Evolutionary conservation across 2,329 filamentous ascomycete genomes (phyloP).

Genomic region (Cadophora malorum): DNA sequence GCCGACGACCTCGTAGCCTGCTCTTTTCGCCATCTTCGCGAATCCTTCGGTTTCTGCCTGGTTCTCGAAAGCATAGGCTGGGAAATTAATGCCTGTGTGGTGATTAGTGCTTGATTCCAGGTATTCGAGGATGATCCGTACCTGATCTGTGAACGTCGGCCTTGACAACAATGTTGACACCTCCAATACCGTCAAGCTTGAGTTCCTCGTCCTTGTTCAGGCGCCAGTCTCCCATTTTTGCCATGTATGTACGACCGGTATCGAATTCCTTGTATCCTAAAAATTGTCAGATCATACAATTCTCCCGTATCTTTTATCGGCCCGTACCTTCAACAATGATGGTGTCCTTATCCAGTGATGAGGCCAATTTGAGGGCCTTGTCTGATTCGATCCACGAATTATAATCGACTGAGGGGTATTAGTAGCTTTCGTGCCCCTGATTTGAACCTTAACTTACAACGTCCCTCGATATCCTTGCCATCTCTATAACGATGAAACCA

Average conservation of each 20-base stretch:
- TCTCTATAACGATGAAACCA: conserved; percentile 90
- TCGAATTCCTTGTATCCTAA: conserved; percentile 90
- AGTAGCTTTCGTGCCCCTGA: conserved; percentile 26
- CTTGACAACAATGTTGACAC: conserved; percentile 97
- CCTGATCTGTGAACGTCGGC: conserved; percentile 95
- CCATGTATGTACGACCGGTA: conserved; percentile 90
- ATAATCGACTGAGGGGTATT: conserved; percentile 78
- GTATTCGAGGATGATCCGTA: conserved; percentile 50
- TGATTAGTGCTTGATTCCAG: conserved; percentile 38
- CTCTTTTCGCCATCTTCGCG: conserved; percentile 97
- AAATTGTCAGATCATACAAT: conserved; percentile 24
- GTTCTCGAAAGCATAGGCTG: conserved; percentile 95
- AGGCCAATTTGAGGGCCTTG: conserved; percentile 77
- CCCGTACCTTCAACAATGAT: conserved; percentile 82
- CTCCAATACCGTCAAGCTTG: conserved; percentile 92
- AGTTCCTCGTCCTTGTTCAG: conserved; percentile 92
- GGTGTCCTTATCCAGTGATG: conserved; percentile 76
- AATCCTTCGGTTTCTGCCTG: conserved; percentile 99
- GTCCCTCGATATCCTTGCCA: conserved; percentile 88
- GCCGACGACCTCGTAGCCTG: conserved; percentile 90
- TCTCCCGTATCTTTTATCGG: background rate
- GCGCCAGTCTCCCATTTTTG: conserved; percentile 88
- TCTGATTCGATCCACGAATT: conserved; percentile 98
- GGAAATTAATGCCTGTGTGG: conserved; percentile 88
- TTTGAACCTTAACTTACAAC: conserved; percentile 67